Evolutionary conservation across 371 early-diverging fungal species (phyloP).

Genomic region (Mortierella sp.): DNA sequence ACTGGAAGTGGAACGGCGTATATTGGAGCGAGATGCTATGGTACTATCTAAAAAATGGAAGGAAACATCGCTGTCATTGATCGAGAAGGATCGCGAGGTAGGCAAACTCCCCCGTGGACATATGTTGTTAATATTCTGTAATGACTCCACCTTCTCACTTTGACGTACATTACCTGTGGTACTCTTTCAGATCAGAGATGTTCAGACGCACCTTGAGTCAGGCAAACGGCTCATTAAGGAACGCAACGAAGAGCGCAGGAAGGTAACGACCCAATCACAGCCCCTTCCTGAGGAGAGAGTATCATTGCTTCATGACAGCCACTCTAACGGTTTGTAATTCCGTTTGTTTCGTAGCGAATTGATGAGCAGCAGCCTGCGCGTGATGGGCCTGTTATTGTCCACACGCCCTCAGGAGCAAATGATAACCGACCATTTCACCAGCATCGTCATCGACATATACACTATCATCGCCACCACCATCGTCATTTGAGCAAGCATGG

Average conservation of each 20-base stretch:
- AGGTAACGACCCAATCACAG: slow-evolving; percentile 11
- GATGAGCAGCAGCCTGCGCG: slow-evolving; percentile 3
- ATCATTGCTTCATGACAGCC: not conserved
- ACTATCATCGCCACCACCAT: slow-evolving; percentile 45
- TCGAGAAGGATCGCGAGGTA: slow-evolving; percentile 45
- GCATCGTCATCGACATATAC: slow-evolving; percentile 44
- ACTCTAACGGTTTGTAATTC: not conserved
- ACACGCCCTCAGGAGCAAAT: slow-evolving; percentile 6
- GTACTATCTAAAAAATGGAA: slow-evolving; percentile 25
- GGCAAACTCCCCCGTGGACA: no score
- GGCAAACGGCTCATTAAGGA: slow-evolving; percentile 31
- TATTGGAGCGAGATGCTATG: slow-evolving; percentile 24
- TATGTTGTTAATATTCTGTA: no score
- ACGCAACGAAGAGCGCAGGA: slow-evolving; percentile 31
- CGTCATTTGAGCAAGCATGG: slow-evolving; percentile 17
- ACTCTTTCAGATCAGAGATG: slow-evolving; percentile 31
- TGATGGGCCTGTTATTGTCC: not conserved
- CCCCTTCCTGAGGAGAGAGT: not conserved
- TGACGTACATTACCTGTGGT: no score
- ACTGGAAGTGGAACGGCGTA: slow-evolving; percentile 25
- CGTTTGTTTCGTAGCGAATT: not conserved
- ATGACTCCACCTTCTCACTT: no score
- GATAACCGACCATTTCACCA: slow-evolving; percentile 12
- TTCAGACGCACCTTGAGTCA: slow-evolving; percentile 26
- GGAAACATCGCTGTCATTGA: slow-evolving; percentile 10